A percentile compares a stretch with the other conserved stretches of the same genome.
phyloP scores from a whole-genome alignment of 208 protist species.

The Trypanosoma caninum region DNA sequence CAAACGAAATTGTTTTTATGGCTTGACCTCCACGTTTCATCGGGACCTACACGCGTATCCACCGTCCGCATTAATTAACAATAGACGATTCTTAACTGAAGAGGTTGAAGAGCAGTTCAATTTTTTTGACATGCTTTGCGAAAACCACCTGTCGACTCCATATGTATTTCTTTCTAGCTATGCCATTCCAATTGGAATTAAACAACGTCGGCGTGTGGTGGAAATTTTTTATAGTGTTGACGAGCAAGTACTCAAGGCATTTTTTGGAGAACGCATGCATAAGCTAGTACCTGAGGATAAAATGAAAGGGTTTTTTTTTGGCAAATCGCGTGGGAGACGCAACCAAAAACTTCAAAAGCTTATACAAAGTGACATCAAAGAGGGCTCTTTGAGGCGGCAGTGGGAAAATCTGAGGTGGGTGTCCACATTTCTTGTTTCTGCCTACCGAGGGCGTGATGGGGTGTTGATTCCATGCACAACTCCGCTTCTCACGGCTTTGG shows the following conservation, averaged over 20 bases:
- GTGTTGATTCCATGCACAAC: conserved; percentile 55
- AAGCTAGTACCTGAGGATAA: conserved; percentile 36
- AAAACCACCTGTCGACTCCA: conserved; percentile 54
- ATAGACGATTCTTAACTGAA: conserved; percentile 23
- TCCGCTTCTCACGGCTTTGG: conserved; percentile 54
- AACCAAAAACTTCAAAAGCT: conserved; percentile 13
- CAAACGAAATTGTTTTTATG: conserved; percentile 1
- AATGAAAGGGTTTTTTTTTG: conserved; percentile 11
- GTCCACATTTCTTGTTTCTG: conserved; percentile 49
- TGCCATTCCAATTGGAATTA: conserved; percentile 57
- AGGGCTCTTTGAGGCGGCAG: conserved; percentile 57
- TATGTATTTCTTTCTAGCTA: conserved; percentile 83
- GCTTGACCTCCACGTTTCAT: conserved; percentile 40
- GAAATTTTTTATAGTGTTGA: conserved; percentile 79
- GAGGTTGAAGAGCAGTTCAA: conserved; percentile 78
- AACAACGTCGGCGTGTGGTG: conserved; percentile 60
- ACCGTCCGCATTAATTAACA: conserved; percentile 11
- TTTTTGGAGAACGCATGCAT: conserved; percentile 68
- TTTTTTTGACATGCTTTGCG: conserved; percentile 62
- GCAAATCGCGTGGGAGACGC: background rate
- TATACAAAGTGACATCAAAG: conserved; percentile 14
- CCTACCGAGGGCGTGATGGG: conserved; percentile 76
- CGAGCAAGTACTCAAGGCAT: conserved; percentile 48
- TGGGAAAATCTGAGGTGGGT: conserved; percentile 82
- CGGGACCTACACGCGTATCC: conserved; percentile 36